A percentile compares a stretch with the other conserved stretches of the same genome.
Evolutionary conservation across 495 filamentous ascomycete species (phyloP).

Genomic region (Cenococcum geophilum): DNA sequence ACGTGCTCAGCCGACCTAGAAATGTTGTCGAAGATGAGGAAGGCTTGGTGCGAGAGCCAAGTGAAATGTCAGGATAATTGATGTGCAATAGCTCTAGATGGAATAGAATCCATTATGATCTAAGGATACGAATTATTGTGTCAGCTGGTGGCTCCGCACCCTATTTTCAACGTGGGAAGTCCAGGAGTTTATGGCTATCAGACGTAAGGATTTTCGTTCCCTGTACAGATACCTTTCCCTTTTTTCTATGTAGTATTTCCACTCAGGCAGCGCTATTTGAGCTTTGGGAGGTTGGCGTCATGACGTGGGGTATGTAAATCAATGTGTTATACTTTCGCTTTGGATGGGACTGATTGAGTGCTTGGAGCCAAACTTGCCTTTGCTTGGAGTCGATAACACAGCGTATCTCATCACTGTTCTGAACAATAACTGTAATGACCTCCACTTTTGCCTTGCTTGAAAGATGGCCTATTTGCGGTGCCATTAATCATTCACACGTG

Average conservation of each 20-base stretch:
- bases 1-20: slow-evolving; percentile 51
- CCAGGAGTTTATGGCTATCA: background rate
- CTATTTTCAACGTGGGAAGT: background rate
- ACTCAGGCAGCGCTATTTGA: slow-evolving; percentile 9
- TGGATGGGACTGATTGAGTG: background rate
- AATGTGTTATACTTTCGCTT: background rate
- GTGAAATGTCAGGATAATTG: background rate
- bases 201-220: background rate
- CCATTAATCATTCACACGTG: slow-evolving; percentile 10
- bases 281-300: background rate
- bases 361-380: too few species aligned
- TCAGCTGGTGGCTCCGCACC: too few species aligned
- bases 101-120: background rate
- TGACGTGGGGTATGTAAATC: background rate
- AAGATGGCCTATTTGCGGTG: too few species aligned
- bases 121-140: too few species aligned
- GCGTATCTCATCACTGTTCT: too few species aligned
- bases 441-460: too few species aligned
- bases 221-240: slow-evolving; percentile 12
- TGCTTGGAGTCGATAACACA: too few species aligned
- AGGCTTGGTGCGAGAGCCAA: slow-evolving; percentile 25
- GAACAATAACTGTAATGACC: too few species aligned
- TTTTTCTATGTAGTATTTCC: slow-evolving; percentile 22
- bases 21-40: slow-evolving; percentile 20
- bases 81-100: background rate